A percentile compares a stretch with the other conserved stretches of the same genome.
phyloP scores from a whole-genome alignment of 1,139 yeast genomes.

The Casaregolazyma suthepensis region DNA sequence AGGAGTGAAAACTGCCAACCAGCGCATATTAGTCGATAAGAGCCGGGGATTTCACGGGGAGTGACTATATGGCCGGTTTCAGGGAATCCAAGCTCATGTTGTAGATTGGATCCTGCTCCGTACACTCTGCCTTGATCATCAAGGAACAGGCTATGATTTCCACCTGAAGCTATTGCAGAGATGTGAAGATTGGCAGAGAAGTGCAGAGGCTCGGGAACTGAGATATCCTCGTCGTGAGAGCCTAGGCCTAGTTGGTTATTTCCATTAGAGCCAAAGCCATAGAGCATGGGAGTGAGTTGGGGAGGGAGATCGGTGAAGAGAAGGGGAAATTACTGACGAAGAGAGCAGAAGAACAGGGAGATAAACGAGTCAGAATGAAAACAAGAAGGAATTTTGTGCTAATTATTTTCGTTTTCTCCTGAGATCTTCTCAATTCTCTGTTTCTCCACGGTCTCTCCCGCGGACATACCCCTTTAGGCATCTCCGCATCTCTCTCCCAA shows the following conservation, averaged over 20 bases:
- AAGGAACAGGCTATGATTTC: conserved; percentile 73
- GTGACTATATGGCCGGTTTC: conserved; percentile 9
- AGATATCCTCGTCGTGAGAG: conserved; percentile 47
- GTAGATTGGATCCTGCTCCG: conserved; percentile 54
- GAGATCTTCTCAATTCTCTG: background rate
- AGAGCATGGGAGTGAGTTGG: conserved; percentile 23
- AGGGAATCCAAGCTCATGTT: conserved; percentile 49
- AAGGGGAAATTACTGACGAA: background rate
- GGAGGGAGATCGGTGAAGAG: background rate
- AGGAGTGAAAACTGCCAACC: conserved; percentile 78
- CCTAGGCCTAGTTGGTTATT: conserved; percentile 63
- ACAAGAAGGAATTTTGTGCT: background rate
- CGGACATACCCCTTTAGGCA: background rate
- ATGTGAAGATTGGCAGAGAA: background rate
- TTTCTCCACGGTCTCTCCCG: background rate
- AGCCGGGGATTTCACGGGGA: conserved; percentile 12
- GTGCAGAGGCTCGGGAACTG: conserved; percentile 25
- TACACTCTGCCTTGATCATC: conserved; percentile 47
- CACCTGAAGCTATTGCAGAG: conserved; percentile 53
- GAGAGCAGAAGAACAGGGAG: too few species aligned
- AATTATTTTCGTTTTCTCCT: background rate
- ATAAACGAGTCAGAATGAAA: too few species aligned
- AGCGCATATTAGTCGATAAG: conserved; percentile 35
- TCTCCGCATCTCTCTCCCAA: background rate
- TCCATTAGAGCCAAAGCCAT: conserved; percentile 82